Percentiles rank a stretch among this genome's conserved stretches.
Conservation (phyloP, 257 asterid species). For the Datura wrightii region DNA sequence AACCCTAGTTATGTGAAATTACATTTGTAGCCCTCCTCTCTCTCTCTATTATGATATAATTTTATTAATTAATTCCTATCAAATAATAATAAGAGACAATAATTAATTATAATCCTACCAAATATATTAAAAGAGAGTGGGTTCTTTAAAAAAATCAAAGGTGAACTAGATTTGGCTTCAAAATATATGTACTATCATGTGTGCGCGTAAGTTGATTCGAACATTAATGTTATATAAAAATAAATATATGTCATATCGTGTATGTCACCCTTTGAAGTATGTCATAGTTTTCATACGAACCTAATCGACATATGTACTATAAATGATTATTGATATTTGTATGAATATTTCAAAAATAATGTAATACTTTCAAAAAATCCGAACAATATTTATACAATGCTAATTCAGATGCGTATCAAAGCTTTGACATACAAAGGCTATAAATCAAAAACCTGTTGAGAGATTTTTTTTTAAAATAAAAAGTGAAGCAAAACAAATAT, state of each 20-base stretch:
- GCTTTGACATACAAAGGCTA: not conserved
- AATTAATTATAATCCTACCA: no score
- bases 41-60: no score
- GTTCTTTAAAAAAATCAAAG: no score
- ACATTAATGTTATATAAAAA: no score
- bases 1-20: not conserved
- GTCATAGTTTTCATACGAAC: not conserved
- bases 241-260: not conserved
- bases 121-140: no score
- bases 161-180: not conserved
- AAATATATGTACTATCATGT: not conserved
- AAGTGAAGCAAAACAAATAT: not conserved
- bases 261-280: not conserved
- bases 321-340: not conserved
- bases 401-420: constrained; percentile 21
- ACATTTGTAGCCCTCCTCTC: not conserved
- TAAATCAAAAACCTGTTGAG: not conserved
- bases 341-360: no score
- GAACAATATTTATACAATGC: not conserved
- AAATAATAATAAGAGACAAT: no score
- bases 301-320: not conserved
- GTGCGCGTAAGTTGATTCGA: not conserved
- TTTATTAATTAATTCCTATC: no score
- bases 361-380: not conserved
- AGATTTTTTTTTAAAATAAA: no score